phyloP scores from a whole-genome alignment of 176 grass and related monocot species.

The Zea mays region Zm-B73-REFERENCE-NAM-5.0 NC_050105.1:151948001-151948500 shows the following conservation, averaged over 20 bases:
- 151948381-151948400: not conserved
- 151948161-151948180: not conserved
- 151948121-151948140: not conserved
- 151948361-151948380: conserved; percentile 46
- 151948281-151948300: not conserved
- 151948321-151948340: not conserved
- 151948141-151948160: conserved; percentile 3
- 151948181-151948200: no score
- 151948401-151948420: conserved; percentile 35
- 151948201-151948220: no score
- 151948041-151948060: conserved; percentile 34
- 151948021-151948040: conserved; percentile 80
- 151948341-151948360: conserved; percentile 54
- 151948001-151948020: conserved; percentile 83
- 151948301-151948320: no score
- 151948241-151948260: no score
- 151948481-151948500: conserved; percentile 57
- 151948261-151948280: not conserved
- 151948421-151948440: conserved; percentile 40
- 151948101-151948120: conserved; percentile 42
- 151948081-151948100: conserved; percentile 64
- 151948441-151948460: conserved; percentile 55
- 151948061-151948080: conserved; percentile 21
- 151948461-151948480: conserved; percentile 72
- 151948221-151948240: no score